A percentile compares a stretch with the other conserved stretches of the same genome.
Evolutionary conservation across 2,329 filamentous ascomycete genomes (phyloP).

Genomic region (Alternaria hordeiaustralica): DNA sequence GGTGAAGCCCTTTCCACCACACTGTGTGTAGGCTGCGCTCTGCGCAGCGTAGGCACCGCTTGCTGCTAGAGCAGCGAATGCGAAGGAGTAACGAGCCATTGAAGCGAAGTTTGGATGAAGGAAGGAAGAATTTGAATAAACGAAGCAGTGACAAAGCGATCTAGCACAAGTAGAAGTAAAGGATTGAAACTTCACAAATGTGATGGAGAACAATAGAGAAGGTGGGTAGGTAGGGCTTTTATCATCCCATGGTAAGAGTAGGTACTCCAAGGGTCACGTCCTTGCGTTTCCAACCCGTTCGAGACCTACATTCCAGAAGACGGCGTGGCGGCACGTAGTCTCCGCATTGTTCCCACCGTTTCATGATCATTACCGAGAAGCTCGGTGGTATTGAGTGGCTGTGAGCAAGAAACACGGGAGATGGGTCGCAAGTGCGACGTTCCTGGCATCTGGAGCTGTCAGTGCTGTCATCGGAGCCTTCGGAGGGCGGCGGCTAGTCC

Average conservation of each 20-base stretch:
- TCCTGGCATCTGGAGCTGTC: background rate
- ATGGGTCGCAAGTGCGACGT: background rate
- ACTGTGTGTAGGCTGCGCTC: conserved; percentile 33
- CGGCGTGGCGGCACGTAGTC: background rate
- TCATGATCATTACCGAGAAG: background rate
- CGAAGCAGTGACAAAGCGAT: background rate
- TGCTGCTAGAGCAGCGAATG: background rate
- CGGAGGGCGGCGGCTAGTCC: background rate
- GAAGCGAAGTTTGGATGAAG: background rate
- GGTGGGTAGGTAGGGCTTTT: background rate
- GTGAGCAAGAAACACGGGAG: background rate
- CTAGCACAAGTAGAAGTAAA: background rate
- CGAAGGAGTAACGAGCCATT: conserved; percentile 1
- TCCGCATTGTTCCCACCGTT: background rate
- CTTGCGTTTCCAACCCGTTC: background rate
- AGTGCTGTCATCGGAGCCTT: background rate
- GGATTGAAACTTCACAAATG: background rate
- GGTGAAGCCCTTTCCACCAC: conserved; percentile 51
- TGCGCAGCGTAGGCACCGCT: background rate
- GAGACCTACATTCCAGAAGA: background rate
- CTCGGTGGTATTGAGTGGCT: background rate
- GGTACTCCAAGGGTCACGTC: background rate
- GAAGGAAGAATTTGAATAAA: background rate
- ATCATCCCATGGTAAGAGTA: background rate
- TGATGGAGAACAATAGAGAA: background rate